A percentile compares a stretch with the other conserved stretches of the same genome.
Conservation (phyloP, 208 protist genomes). For the Novymonas esmeraldas region DNA sequence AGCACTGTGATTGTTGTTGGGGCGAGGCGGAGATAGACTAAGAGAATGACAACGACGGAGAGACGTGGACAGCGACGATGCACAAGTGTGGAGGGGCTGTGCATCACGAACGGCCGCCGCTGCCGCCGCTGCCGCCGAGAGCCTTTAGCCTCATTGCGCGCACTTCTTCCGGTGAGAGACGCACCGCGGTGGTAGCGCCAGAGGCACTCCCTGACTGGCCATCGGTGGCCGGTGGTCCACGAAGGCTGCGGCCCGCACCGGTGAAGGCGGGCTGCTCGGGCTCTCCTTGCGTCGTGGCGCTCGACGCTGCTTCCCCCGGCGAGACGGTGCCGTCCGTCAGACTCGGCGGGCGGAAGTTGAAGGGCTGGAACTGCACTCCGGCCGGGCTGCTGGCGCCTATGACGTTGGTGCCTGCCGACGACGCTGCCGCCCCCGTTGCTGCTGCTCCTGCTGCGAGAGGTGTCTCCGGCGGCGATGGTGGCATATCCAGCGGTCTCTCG, state of each 20-base stretch:
- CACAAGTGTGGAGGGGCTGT: background rate
- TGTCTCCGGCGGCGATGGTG: constrained; percentile 53
- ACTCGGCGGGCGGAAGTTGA: constrained; percentile 64
- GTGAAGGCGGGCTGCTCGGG: constrained; percentile 22
- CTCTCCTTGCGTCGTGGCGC: too few species aligned
- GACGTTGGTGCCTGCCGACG: constrained; percentile 62
- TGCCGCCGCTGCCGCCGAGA: too few species aligned
- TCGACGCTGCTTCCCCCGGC: too few species aligned
- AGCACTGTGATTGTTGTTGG: too few species aligned
- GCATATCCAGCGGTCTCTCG: constrained; percentile 92
- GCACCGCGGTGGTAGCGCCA: background rate
- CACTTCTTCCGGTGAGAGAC: constrained; percentile 32
- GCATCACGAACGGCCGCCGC: too few species aligned
- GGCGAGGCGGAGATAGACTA: background rate
- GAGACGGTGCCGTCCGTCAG: constrained; percentile 35
- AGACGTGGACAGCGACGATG: background rate
- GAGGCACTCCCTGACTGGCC: constrained; percentile 8
- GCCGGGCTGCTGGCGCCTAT: constrained; percentile 49
- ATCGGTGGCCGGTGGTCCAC: constrained; percentile 8
- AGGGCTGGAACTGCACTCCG: constrained; percentile 64
- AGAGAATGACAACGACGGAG: background rate
- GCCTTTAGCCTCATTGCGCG: constrained; percentile 14
- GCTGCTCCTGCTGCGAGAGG: constrained; percentile 5
- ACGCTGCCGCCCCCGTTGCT: too few species aligned
- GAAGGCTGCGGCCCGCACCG: constrained; percentile 28